These are phyloP conservation scores for Dipodascopsis tothii DNA, from an alignment of 805 yeast genomes.

Conservation along the genomic window DNA sequence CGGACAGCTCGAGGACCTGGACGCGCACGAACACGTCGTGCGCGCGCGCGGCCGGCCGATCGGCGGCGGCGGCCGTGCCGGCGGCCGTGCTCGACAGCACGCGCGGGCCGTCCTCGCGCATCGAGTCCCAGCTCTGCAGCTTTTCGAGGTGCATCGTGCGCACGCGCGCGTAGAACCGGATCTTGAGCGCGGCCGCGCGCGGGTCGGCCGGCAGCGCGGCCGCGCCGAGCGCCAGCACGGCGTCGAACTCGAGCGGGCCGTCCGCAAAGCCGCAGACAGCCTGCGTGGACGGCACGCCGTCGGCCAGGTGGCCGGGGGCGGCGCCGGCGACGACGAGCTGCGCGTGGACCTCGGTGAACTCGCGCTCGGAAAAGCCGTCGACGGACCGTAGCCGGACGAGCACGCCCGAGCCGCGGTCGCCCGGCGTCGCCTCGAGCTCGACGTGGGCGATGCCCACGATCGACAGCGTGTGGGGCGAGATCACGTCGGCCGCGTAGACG, in stretches of 20 bases:
- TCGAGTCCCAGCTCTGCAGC: conserved; percentile 24
- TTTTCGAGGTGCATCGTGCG: conserved; percentile 20
- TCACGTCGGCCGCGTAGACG: conserved; percentile 15
- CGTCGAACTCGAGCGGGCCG: conserved; percentile 15
- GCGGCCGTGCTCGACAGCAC: background rate
- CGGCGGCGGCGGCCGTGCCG: background rate
- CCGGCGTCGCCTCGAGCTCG: conserved; percentile 6
- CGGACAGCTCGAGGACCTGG: conserved; percentile 16
- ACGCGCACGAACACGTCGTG: conserved; percentile 20
- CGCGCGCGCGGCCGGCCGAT: background rate
- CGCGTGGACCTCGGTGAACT: conserved; percentile 24
- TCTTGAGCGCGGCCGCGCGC: conserved; percentile 4
- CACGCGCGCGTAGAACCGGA: conserved; percentile 18
- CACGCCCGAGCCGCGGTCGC: conserved; percentile 2
- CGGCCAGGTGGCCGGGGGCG: conserved; percentile 9
- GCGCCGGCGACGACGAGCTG: conserved; percentile 10
- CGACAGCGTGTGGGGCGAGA: conserved; percentile 24
- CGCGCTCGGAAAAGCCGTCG: conserved; percentile 23
- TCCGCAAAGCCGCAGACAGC: conserved; percentile 18
- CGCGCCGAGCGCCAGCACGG: conserved; percentile 9
- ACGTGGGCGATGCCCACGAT: conserved; percentile 19
- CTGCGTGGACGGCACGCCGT: conserved; percentile 15
- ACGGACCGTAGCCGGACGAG: conserved; percentile 11
- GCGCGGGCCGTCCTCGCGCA: conserved; percentile 14
- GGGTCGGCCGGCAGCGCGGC: background rate